Base-by-base conservation (phyloP, 108 stramenopile genomes). In the Nitzschia inconspicua region DNA sequence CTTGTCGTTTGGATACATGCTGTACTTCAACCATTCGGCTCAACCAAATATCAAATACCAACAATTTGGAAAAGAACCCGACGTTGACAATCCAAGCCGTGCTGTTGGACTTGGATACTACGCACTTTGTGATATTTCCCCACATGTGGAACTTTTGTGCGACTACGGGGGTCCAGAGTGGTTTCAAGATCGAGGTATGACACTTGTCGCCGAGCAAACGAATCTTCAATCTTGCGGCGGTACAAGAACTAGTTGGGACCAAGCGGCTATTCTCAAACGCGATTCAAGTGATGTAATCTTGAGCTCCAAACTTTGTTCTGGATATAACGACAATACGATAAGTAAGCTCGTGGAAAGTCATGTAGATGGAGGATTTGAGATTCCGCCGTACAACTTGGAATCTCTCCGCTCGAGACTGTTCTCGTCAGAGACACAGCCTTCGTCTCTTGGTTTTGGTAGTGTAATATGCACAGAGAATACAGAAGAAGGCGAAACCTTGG, bases 71-170 rank as follows among this genome's bases (percentile, higher is more conserved):
- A 10, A 16, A 29, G 57, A 58, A 44, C 57, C 57, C 1, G 57
- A 58, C 13, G 16, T 58, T 18, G 57, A 58, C 13, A 30, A 24
- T 29, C 41, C 25, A 9, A 43, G 44, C 25, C 24, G 31, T 27
- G 18, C 42, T 0, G 57, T 32, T 11, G 57, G 43, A 0, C 27
- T 58, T 44, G 27, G 43, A 24, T 58, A 61, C 22, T 61, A 35
- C 40, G 63, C 71, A 0, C 34, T 39, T 13, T 22, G 71, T 23
- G 48, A 65, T 26, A 72, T 72, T 19, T 9, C 31, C 19, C 48
- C 31, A 28, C 64, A 64, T 6, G 71, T 65, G 66, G 71, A 72
- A 26, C 35, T 72, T 0, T 47, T 72, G 34, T 44, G 42, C 19
- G 29, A 44, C 3, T 72, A 72, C 39, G 64, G 57, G 16, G 57